phyloP scores from a whole-genome alignment of 352 stramenopile species.

The Peronosclerospora sorghi region DNA sequence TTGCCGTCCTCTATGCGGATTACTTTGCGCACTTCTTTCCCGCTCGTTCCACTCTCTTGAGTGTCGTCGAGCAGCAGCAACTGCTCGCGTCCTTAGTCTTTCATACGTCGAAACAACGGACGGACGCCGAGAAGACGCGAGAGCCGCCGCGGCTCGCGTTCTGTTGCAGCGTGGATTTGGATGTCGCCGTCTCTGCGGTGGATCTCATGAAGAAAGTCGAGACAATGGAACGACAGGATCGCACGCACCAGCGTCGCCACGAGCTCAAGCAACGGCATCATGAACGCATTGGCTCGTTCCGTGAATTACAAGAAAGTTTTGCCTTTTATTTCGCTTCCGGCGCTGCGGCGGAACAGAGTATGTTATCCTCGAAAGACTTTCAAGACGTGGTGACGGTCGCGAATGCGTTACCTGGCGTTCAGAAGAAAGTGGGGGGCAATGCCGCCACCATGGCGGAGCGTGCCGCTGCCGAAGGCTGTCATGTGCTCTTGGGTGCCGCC shows the following conservation, averaged over 20 bases:
- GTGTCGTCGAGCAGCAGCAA: conserved; percentile 42
- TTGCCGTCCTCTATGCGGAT: conserved; percentile 54
- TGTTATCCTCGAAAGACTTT: conserved; percentile 68
- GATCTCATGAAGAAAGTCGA: conserved; percentile 59
- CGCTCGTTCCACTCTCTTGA: conserved; percentile 22
- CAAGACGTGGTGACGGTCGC: conserved; percentile 48
- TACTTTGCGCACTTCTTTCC: conserved; percentile 39
- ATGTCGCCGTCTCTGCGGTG: conserved; percentile 65
- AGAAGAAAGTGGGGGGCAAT: conserved; percentile 64
- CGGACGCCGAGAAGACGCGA: conserved; percentile 1
- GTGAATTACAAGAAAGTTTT: conserved; percentile 68
- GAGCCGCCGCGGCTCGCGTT: conserved; percentile 47
- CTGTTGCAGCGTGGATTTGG: conserved; percentile 73
- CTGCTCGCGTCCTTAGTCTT: conserved; percentile 57
- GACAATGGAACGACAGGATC: conserved; percentile 29
- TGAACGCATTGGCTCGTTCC: conserved; percentile 55
- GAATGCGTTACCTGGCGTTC: conserved; percentile 42
- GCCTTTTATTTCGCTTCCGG: conserved; percentile 75
- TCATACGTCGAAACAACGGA: conserved; percentile 27
- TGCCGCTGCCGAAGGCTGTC: conserved; percentile 50
- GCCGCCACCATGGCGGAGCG: conserved; percentile 71
- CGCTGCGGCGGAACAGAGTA: conserved; percentile 73
- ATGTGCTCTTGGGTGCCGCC: conserved; percentile 59
- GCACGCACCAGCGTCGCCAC: too few species aligned
- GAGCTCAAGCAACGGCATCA: conserved; percentile 32